phyloP scores from a whole-genome alignment of 306 rosid genomes.

The Hippophae tibetana region DNA sequence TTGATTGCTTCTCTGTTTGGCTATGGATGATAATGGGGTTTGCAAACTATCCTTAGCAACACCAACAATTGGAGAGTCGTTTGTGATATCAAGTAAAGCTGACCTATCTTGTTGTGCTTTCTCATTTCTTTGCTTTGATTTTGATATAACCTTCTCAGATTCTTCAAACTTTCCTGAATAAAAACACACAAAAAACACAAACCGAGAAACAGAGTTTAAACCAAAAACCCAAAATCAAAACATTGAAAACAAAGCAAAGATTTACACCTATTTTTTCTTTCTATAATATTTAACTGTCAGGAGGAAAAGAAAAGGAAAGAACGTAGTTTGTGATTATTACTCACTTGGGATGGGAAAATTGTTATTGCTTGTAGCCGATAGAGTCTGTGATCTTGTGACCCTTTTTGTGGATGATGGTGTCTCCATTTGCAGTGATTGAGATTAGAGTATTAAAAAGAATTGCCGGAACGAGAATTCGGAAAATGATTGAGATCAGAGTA shows the following conservation, averaged over 20 bases:
- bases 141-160: conserved; percentile 35
- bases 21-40: conserved; percentile 47
- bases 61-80: conserved; percentile 93
- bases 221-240: neutral
- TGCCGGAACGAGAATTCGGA: too few species aligned
- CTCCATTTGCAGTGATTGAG: conserved; percentile 43
- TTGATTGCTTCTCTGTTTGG: conserved; percentile 32
- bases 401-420: conserved; percentile 81
- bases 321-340: conserved; percentile 10
- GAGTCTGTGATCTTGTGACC: conserved; percentile 62
- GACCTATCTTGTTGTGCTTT: conserved; percentile 53
- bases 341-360: conserved; percentile 53
- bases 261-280: neutral
- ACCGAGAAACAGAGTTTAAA: neutral
- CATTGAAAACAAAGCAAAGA: neutral
- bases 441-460: neutral
- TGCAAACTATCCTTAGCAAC: conserved; percentile 38
- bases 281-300: neutral
- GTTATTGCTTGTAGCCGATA: conserved; percentile 15
- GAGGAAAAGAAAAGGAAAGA: neutral
- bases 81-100: conserved; percentile 63
- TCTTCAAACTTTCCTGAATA: conserved; percentile 51
- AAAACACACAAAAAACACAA: neutral
- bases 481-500: neutral
- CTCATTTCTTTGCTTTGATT: conserved; percentile 35